Percentiles rank a stretch among this genome's conserved stretches.
Conservation (phyloP, 257 asterid genomes). For the Lantana camara region DNA sequence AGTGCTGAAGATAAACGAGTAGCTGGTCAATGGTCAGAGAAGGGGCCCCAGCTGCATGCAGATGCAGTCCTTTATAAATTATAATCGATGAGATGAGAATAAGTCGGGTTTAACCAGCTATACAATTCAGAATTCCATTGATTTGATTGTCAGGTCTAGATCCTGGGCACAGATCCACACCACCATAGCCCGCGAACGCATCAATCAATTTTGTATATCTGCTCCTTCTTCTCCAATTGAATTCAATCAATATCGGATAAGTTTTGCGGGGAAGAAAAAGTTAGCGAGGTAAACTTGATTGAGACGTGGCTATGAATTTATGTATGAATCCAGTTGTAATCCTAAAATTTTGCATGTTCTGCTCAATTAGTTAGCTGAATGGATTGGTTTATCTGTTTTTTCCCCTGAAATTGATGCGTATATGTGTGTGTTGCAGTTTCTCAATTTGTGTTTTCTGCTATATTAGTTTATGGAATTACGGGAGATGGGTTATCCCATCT, state of each 20-base stretch:
- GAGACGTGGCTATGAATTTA: neutral
- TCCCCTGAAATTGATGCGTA: neutral
- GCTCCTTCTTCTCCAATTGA: neutral
- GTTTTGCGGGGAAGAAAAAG: neutral
- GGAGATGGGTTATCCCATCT: neutral
- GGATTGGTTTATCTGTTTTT: slow-evolving; percentile 6
- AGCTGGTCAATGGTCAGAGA: neutral
- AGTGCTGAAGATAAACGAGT: no score
- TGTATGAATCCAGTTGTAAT: neutral
- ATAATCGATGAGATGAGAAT: neutral
- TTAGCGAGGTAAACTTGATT: slow-evolving; percentile 24
- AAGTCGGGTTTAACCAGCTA: slow-evolving; percentile 12
- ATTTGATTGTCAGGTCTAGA: neutral
- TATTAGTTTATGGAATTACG: neutral
- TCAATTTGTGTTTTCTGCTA: neutral
- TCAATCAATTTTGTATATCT: slow-evolving; percentile 1
- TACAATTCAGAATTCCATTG: neutral
- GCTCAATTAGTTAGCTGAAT: neutral
- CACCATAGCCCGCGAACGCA: neutral
- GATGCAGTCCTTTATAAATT: neutral
- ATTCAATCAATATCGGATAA: neutral
- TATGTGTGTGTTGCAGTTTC: neutral
- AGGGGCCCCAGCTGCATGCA: neutral
- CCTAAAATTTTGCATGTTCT: neutral
- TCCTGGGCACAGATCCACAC: slow-evolving; percentile 26